These are phyloP conservation scores for Epichloe uncinata DNA, from an alignment of 2,329 filamentous ascomycete species.

Conservation along the genomic window DNA sequence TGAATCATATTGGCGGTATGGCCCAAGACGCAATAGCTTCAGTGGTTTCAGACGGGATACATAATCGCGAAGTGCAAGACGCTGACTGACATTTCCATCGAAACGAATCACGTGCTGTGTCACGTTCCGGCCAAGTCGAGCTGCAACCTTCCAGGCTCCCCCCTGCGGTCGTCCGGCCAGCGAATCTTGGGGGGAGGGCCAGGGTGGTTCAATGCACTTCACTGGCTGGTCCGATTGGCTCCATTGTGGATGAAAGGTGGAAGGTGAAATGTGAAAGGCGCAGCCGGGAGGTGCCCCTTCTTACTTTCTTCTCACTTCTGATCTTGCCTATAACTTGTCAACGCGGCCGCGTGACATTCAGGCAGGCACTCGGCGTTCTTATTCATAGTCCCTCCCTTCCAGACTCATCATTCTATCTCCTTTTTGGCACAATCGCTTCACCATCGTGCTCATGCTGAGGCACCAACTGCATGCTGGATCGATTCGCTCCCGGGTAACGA, in stretches of 20 bases:
- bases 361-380: not conserved
- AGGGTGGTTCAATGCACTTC: constrained; percentile 4
- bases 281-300: constrained; percentile 1
- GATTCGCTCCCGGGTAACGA: not conserved
- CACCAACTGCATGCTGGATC: not conserved
- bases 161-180: constrained; percentile 18
- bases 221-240: not conserved
- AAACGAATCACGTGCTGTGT: constrained; percentile 2
- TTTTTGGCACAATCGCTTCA: not conserved
- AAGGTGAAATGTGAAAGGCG: not conserved
- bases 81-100: constrained; percentile 1
- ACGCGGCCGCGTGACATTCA: not conserved
- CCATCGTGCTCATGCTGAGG: not conserved
- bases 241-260: not conserved
- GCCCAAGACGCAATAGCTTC: constrained; percentile 6
- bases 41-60: not conserved
- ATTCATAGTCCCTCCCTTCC: not conserved
- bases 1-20: constrained; percentile 62
- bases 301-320: constrained; percentile 1
- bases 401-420: not conserved
- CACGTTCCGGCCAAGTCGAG: not conserved
- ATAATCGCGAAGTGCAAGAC: not conserved
- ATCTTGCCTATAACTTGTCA: constrained; percentile 3
- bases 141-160: not conserved
- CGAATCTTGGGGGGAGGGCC: constrained; percentile 11